Evolutionary conservation across 2,329 filamentous ascomycete genomes (phyloP).

Genomic region (Cercospora sp.): DNA sequence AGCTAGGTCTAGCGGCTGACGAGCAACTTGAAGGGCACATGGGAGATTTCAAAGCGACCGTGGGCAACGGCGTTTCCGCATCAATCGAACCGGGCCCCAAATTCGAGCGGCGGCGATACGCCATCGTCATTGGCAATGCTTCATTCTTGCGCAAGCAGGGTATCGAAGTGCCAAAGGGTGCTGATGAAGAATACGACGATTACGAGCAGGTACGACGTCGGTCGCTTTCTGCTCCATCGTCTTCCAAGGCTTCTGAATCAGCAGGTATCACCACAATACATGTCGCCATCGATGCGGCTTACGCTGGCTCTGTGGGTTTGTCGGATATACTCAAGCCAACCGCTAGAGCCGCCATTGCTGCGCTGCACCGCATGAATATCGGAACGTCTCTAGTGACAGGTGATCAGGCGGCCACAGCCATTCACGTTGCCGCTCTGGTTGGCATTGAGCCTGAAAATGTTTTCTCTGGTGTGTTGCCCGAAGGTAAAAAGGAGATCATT

Average conservation of each 20-base stretch:
- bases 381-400: conserved; percentile 90
- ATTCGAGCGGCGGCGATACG: conserved; percentile 70
- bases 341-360: conserved; percentile 75
- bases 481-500: conserved; percentile 87
- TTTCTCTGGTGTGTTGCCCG: conserved; percentile 82
- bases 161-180: conserved; percentile 60
- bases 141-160: conserved; percentile 71
- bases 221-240: conserved; percentile 32
- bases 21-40: conserved; percentile 78
- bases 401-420: conserved; percentile 80
- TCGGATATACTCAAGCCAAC: conserved; percentile 90
- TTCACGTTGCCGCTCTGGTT: conserved; percentile 78
- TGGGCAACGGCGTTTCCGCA: conserved; percentile 84
- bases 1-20: conserved; percentile 71
- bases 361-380: conserved; percentile 81
- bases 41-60: conserved; percentile 77
- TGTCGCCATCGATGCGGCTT: conserved; percentile 78
- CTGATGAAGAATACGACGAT: conserved; percentile 56
- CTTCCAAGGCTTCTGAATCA: conserved; percentile 45
- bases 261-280: conserved; percentile 89
- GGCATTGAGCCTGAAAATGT: conserved; percentile 77
- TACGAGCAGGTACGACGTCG: conserved; percentile 30
- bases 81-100: conserved; percentile 73
- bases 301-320: conserved; percentile 79
- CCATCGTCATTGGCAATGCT: conserved; percentile 80